Conservation (phyloP, 805 yeast species). For the Metschnikowia lunata region DNA sequence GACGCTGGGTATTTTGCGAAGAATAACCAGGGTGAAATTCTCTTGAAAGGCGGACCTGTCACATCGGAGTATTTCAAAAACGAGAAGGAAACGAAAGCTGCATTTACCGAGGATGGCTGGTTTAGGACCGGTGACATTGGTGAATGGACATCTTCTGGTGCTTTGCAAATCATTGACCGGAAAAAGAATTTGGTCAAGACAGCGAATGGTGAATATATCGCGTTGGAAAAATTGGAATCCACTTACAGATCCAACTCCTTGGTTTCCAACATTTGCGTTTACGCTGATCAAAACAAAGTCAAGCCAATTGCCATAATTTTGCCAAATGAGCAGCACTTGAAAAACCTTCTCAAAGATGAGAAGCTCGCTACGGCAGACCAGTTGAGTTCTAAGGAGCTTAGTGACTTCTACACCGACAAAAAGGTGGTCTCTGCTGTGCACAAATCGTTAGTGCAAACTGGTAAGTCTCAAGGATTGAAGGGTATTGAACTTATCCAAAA, state of each 20-base stretch:
- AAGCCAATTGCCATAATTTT: constrained; percentile 90
- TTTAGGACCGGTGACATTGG: constrained; percentile 96
- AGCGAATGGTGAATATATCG: constrained; percentile 94
- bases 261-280: constrained; percentile 82
- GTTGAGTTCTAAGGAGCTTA: constrained; percentile 39
- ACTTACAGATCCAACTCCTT: constrained; percentile 77
- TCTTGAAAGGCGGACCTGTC: constrained; percentile 71
- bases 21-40: constrained; percentile 89
- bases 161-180: constrained; percentile 82
- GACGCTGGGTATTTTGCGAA: constrained; percentile 90
- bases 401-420: constrained; percentile 52
- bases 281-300: constrained; percentile 82
- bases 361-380: constrained; percentile 44
- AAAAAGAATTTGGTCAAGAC: constrained; percentile 96
- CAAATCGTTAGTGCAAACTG: constrained; percentile 65
- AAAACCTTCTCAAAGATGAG: constrained; percentile 51
- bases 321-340: constrained; percentile 68
- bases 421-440: constrained; percentile 52
- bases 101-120: constrained; percentile 87
- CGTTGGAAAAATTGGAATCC: constrained; percentile 90
- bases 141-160: constrained; percentile 82
- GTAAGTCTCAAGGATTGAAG: constrained; percentile 69
- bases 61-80: constrained; percentile 77
- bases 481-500: constrained; percentile 86
- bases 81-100: constrained; percentile 70